phyloP scores from a whole-genome alignment of 495 filamentous ascomycete genomes.

The Penicillium cinerascens region DNA sequence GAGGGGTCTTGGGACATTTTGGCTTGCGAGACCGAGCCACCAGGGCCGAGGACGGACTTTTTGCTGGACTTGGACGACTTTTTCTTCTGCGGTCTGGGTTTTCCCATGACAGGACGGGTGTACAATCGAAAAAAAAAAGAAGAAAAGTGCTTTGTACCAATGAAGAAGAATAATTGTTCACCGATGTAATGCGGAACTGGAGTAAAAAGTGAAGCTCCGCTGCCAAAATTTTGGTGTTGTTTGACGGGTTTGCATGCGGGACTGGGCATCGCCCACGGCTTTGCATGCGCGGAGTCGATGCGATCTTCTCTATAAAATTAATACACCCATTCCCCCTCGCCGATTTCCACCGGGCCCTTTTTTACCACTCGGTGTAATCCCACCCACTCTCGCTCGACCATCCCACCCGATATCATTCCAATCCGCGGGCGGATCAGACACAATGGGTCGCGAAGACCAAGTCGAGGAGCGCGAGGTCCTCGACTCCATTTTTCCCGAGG shows the following conservation, averaged over 20 bases:
- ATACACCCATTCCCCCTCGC: not conserved
- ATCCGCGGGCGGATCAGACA: conserved; percentile 36
- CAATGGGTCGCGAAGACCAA: conserved; percentile 93
- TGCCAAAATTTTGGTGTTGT: conserved; percentile 42
- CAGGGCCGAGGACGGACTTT: conserved; percentile 47
- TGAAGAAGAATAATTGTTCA: conserved; percentile 4
- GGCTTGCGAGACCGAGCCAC: conserved; percentile 41
- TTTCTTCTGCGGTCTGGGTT: conserved; percentile 44
- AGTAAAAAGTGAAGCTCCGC: conserved; percentile 28
- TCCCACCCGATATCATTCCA: conserved; percentile 31
- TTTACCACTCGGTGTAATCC: not conserved
- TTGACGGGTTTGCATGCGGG: conserved; percentile 50
- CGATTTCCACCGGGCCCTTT: not conserved
- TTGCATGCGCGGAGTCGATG: conserved; percentile 6
- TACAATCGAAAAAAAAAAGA: not conserved
- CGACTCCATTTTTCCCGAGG: conserved; percentile 96
- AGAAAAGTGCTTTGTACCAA: not conserved
- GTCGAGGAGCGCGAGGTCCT: conserved; percentile 94
- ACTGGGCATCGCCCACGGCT: conserved; percentile 19
- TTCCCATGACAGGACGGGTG: conserved; percentile 39
- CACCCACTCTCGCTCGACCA: conserved; percentile 2
- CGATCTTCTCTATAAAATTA: conserved; percentile 8
- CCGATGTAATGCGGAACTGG: conserved; percentile 7
- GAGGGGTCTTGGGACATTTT: conserved; percentile 50
- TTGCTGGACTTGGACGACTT: conserved; percentile 43